Base-by-base conservation (phyloP, 2,329 filamentous ascomycete genomes). In the Phialocephala sp. region DNA sequence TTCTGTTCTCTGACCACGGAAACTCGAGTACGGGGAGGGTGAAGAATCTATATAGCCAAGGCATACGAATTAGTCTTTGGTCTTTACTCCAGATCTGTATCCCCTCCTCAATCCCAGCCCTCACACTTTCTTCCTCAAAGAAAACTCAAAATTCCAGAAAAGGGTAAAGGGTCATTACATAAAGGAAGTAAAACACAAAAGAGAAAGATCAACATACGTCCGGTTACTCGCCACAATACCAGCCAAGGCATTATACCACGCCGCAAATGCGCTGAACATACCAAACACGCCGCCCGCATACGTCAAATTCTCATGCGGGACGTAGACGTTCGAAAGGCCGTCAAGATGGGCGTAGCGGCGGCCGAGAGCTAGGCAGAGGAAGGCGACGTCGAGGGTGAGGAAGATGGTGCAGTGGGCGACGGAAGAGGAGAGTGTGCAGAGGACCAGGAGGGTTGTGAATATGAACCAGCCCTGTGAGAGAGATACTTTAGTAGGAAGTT, bases 401-500 rank as follows among this genome's bases (percentile, higher is more conserved):
- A 94, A 94, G 36, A 94, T 85, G 27, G 83, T 73, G 83, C 90
- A 92, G 84, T 94, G 93, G 71, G 91, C 90, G 72, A 93, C 82
- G 54, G 90, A 93, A 14, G 91, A 94, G 67, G 87, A 86, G 60
- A 94, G 82, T 11, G 91, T 94, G 82, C 89, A 90, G 66, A 94
- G 73, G 45, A 93, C 81, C 69, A 94, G 78, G 66, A 94, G 79
- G 63, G 87, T 89, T 60, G 91, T 94, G 82, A 94, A 94, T 80
- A 94, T 92, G 81, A 92, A 93, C 91, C 91, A 94, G 77, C 89
- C 86, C 2, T 69, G 27, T 3, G 27, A 6, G 27, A 32, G 27
- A 32, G 27, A 32, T 3, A 32, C 3, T 32, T 32, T 3, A 32
- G 6, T 32, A 32, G 3, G 27, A 3, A 3, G 27, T 32, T 32